These are phyloP conservation scores for Cerrena zonata DNA, from an alignment of 1,284 basidiomycete genomes.

Conservation along the genomic window DNA sequence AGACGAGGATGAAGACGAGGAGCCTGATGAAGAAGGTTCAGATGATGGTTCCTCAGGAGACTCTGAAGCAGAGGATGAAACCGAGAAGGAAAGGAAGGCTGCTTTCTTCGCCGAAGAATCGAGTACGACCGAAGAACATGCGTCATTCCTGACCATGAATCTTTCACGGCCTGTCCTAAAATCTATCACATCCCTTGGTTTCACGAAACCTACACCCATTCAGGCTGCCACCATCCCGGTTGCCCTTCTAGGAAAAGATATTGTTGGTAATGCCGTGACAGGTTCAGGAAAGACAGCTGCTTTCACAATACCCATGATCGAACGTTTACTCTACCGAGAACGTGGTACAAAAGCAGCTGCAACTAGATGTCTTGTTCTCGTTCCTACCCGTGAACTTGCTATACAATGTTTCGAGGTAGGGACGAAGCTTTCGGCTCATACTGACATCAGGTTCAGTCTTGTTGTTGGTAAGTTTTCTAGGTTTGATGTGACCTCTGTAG, in stretches of 20 bases:
- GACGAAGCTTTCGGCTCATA: slow-evolving; percentile 76
- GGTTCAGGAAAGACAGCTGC: slow-evolving; percentile 97
- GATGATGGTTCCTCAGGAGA: slow-evolving; percentile 35
- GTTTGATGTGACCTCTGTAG: not conserved
- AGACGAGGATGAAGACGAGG: slow-evolving; percentile 36
- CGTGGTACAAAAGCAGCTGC: slow-evolving; percentile 79
- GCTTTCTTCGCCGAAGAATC: slow-evolving; percentile 77
- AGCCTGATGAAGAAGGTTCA: slow-evolving; percentile 37
- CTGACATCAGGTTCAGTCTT: slow-evolving; percentile 84
- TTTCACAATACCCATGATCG: slow-evolving; percentile 90
- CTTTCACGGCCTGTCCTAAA: slow-evolving; percentile 86
- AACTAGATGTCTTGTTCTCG: slow-evolving; percentile 90
- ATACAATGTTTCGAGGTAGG: slow-evolving; percentile 93
- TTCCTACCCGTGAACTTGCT: slow-evolving; percentile 90
- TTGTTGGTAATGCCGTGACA: slow-evolving; percentile 91
- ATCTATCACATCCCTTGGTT: slow-evolving; percentile 76
- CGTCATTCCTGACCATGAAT: slow-evolving; percentile 81
- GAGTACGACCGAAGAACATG: slow-evolving; percentile 39
- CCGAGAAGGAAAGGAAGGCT: slow-evolving; percentile 73
- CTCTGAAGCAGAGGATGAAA: slow-evolving; percentile 64
- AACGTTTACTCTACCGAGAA: slow-evolving; percentile 85
- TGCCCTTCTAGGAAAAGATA: slow-evolving; percentile 88
- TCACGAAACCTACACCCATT: slow-evolving; percentile 88
- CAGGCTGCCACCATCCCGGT: slow-evolving; percentile 90
- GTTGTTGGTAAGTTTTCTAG: slow-evolving; percentile 66